Evolutionary conservation across 768 basidiomycete genomes (phyloP).

Genomic region (Russula sp.): DNA sequence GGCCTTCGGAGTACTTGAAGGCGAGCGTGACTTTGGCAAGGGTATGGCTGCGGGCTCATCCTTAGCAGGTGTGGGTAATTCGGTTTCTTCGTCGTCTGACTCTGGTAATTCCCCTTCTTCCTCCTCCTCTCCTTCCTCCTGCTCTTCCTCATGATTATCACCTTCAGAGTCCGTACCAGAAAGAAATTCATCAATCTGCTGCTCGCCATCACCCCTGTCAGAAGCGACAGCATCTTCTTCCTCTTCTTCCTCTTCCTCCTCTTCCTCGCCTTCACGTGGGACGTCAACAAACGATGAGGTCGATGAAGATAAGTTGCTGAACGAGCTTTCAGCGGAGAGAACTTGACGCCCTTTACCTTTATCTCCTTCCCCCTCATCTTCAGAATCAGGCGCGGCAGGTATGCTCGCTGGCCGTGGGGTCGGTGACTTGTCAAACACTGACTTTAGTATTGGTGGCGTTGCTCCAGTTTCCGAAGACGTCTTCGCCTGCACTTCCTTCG

Average conservation of each 20-base stretch:
- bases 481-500: conserved; percentile 5
- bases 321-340: conserved; percentile 22
- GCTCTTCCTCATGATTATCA: conserved; percentile 32
- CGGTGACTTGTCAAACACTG: conserved; percentile 18
- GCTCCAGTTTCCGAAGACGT: conserved; percentile 11
- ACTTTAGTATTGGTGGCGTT: conserved; percentile 7
- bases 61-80: neutral
- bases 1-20: conserved; percentile 58
- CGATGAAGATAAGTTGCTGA: conserved; percentile 23
- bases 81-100: conserved; percentile 17
- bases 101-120: conserved; percentile 33
- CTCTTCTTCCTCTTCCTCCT: no score
- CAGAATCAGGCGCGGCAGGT: neutral
- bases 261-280: conserved; percentile 24
- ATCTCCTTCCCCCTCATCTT: conserved; percentile 15
- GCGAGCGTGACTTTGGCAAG: conserved; percentile 47
- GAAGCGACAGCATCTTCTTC: conserved; percentile 19
- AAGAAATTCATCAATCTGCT: conserved; percentile 31
- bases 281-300: conserved; percentile 29
- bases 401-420: conserved; percentile 17
- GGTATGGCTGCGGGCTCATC: conserved; percentile 36
- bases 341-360: conserved; percentile 9
- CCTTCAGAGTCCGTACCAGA: conserved; percentile 35
- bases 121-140: conserved; percentile 30
- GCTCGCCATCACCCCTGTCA: conserved; percentile 20